phyloP scores from a whole-genome alignment of 768 basidiomycete species.

The Gymnopilus junonius region DNA sequence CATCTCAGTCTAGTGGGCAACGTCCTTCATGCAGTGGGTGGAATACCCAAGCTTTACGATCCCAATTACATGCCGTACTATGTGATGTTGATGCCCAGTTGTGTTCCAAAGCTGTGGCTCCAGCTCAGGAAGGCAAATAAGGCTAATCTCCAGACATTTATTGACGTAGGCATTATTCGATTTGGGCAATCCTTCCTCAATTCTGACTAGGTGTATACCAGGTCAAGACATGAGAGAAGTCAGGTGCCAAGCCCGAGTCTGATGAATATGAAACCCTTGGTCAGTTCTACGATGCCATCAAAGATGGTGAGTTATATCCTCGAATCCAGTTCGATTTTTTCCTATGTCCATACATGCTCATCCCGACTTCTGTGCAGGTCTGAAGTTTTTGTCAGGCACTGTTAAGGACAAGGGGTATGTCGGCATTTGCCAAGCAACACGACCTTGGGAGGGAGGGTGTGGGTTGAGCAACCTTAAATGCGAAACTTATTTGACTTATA shows the following conservation, averaged over 20 bases:
- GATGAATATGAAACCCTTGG: slow-evolving; percentile 19
- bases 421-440: too few species aligned
- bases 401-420: too few species aligned
- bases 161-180: slow-evolving; percentile 9
- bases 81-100: slow-evolving; percentile 21
- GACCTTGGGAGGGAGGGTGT: too few species aligned
- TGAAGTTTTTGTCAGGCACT: slow-evolving; percentile 7
- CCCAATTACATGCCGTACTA: slow-evolving; percentile 22
- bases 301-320: slow-evolving; percentile 9
- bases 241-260: slow-evolving; percentile 12
- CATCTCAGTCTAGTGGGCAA: slow-evolving; percentile 31
- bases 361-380: not conserved
- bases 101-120: slow-evolving; percentile 17
- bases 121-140: slow-evolving; percentile 10
- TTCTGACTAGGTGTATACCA: not conserved
- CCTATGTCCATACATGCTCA: not conserved
- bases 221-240: slow-evolving; percentile 14
- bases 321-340: not conserved
- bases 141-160: slow-evolving; percentile 15
- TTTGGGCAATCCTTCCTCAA: not conserved
- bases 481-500: too few species aligned
- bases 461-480: too few species aligned
- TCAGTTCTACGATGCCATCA: slow-evolving; percentile 20
- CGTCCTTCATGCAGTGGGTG: slow-evolving; percentile 24
- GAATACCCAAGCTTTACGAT: slow-evolving; percentile 25